Conservation (phyloP, 495 filamentous ascomycete genomes). For the Talaromyces trachyspermus region DNA sequence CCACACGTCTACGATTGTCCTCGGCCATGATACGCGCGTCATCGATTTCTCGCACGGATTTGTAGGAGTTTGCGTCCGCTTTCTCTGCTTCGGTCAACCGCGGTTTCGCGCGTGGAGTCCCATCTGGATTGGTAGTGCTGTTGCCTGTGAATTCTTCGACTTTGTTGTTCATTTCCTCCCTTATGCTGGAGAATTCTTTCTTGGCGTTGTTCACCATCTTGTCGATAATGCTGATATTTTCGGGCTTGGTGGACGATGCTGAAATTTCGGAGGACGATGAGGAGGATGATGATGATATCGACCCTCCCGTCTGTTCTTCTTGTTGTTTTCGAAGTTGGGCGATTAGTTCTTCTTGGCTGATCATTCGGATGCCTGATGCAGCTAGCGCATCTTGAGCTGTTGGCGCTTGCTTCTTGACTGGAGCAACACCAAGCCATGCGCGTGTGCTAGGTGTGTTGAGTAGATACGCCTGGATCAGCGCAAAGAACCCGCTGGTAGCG, state of each 20-base stretch:
- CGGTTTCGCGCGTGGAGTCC: conserved; percentile 11
- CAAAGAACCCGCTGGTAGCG: conserved; percentile 45
- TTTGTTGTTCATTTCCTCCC: conserved; percentile 14
- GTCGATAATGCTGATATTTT: conserved; percentile 21
- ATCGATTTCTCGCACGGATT: conserved; percentile 10
- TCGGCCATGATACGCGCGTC: conserved; percentile 8
- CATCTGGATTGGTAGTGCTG: conserved; percentile 11
- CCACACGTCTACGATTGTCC: conserved; percentile 17
- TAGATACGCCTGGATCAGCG: conserved; percentile 48
- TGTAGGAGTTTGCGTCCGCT: conserved; percentile 15
- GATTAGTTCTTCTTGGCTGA: conserved; percentile 16
- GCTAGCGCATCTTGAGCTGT: too few species aligned
- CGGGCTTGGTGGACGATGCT: not conserved
- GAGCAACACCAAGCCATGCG: not conserved
- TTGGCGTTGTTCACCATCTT: conserved; percentile 16
- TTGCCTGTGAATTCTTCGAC: conserved; percentile 14
- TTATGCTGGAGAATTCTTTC: conserved; percentile 9
- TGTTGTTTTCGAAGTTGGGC: conserved; percentile 6
- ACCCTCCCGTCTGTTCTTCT: too few species aligned
- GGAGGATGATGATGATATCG: too few species aligned
- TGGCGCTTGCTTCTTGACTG: not conserved
- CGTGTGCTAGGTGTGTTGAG: conserved; percentile 25
- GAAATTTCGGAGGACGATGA: too few species aligned
- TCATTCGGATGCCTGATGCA: conserved; percentile 14
- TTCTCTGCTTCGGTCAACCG: conserved; percentile 18